Base-by-base conservation (phyloP, 352 stramenopile species). In the Thraustotheca clavata region DNA sequence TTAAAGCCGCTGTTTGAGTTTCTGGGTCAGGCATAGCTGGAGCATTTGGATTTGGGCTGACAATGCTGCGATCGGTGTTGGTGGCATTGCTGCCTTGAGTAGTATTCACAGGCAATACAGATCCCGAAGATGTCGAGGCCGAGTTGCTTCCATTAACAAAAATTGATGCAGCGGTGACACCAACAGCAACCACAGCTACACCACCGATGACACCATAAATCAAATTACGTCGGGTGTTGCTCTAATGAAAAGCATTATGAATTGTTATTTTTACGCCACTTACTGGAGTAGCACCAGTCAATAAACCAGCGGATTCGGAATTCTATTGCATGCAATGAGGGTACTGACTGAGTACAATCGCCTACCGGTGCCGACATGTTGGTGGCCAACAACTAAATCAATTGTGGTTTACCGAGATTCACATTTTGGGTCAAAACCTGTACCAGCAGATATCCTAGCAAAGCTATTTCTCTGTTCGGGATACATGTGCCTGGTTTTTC, bases 181-280 rank as follows among this genome's bases (percentile, higher is more conserved):
- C 27, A 26, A 52, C 38, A 0, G 57, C 57, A 4, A 43, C 38
- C 16, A 54, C 22, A 26, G 57, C 57, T 8, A 43, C 57, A 9
- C 46, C 57, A 16, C 57, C 57, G 26, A 65, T 20, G 1, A 20
- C 57, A n/a, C 31, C 47, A 12, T 47, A 54, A 1, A 52, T 31
- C 14, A 52, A 31, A 31, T 52, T 52, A 31, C 43, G 43, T 11
- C 43, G 43, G 31, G 52, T 65, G 38, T 11, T 62, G 14, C 26
- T 50, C 50, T 60, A 60, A 24, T 14, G 24, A 26, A n/a, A n/a
- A n/a, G n/a, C n/a, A 24, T 7, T 52, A 31, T 52, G 43, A 52
- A 9, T n/a, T n/a, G n/a, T n/a, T n/a, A n/a, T n/a, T n/a, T n/a
- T n/a, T 3, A 11, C 8, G 43, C 3, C 9, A 2, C 43, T 14